Percentiles rank a stretch among this genome's conserved stretches.
phyloP scores from a whole-genome alignment of 192 early-diverging fungal species.

The Coemansia brasiliensis region DNA sequence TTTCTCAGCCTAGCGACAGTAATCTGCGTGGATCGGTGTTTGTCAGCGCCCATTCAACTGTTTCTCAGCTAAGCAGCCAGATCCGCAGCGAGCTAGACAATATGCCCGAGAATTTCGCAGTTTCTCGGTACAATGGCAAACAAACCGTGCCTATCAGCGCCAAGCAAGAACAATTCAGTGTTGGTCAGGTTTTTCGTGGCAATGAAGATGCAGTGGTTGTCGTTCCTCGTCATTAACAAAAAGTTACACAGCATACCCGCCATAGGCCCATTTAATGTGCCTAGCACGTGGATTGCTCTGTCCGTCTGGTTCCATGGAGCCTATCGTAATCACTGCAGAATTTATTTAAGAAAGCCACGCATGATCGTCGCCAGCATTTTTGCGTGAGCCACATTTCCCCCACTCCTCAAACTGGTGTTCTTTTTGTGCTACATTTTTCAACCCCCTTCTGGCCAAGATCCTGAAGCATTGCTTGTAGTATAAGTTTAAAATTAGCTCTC shows the following conservation, averaged over 20 bases:
- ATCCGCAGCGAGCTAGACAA: conserved; percentile 60
- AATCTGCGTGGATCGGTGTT: conserved; percentile 64
- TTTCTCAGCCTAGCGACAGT: conserved; percentile 41
- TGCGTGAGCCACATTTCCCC: conserved; percentile 6
- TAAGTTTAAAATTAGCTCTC: too few species aligned
- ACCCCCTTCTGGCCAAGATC: too few species aligned
- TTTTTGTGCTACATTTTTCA: too few species aligned
- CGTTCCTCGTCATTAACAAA: background rate
- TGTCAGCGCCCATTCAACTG: conserved; percentile 14
- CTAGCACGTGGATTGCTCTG: conserved; percentile 6
- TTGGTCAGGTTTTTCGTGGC: conserved; percentile 58
- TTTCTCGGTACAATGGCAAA: conserved; percentile 61
- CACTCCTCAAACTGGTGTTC: conserved; percentile 3
- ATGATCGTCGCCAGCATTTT: conserved; percentile 12
- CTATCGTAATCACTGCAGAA: conserved; percentile 4
- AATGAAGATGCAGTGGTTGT: conserved; percentile 55
- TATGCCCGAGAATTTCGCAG: conserved; percentile 49
- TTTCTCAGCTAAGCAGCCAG: conserved; percentile 12
- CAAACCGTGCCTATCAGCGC: conserved; percentile 58
- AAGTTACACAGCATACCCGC: background rate
- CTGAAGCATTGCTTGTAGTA: too few species aligned
- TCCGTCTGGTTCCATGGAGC: background rate
- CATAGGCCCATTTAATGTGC: background rate
- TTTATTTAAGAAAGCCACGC: background rate
- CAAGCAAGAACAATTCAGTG: conserved; percentile 59